Conservation (phyloP, 202 grass and related monocot genomes). For the Elaeis oleifera region DNA sequence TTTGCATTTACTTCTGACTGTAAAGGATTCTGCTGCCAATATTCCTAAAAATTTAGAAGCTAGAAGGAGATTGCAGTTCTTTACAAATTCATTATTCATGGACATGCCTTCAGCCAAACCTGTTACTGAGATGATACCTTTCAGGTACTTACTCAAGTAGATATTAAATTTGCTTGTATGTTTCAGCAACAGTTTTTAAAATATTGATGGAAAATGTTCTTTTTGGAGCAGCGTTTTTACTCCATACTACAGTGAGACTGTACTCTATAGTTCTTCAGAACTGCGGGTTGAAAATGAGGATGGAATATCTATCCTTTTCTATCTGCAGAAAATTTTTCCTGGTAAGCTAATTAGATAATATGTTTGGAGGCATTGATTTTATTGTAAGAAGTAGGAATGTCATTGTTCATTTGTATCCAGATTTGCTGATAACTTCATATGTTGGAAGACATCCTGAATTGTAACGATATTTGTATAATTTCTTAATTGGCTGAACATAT, state of each 20-base stretch:
- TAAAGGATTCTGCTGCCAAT: conserved; percentile 82
- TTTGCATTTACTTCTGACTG: conserved; percentile 85
- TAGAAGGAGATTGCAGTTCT: conserved; percentile 84
- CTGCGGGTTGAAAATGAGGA: conserved; percentile 79
- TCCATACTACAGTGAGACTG: conserved; percentile 95
- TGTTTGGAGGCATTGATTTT: too few species aligned
- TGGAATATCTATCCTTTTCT: conserved; percentile 91
- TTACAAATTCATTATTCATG: conserved; percentile 94
- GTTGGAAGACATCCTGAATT: too few species aligned
- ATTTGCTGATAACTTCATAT: too few species aligned
- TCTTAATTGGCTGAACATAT: too few species aligned
- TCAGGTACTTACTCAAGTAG: conserved; percentile 48
- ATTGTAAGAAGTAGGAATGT: too few species aligned
- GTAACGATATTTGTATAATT: too few species aligned
- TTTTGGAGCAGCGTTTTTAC: conserved; percentile 88
- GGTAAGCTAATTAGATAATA: conserved; percentile 29
- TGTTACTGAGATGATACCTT: conserved; percentile 93
- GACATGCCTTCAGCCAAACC: conserved; percentile 69
- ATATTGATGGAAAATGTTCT: conserved; percentile 26
- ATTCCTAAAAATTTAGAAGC: conserved; percentile 95
- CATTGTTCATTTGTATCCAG: too few species aligned
- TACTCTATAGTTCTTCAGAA: conserved; percentile 78
- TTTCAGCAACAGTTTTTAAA: conserved; percentile 13
- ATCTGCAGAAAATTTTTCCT: conserved; percentile 98
- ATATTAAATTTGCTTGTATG: conserved; percentile 9